Conservation (phyloP, 2,329 filamentous ascomycete genomes). For the Fusarium odoratissimum region DNA sequence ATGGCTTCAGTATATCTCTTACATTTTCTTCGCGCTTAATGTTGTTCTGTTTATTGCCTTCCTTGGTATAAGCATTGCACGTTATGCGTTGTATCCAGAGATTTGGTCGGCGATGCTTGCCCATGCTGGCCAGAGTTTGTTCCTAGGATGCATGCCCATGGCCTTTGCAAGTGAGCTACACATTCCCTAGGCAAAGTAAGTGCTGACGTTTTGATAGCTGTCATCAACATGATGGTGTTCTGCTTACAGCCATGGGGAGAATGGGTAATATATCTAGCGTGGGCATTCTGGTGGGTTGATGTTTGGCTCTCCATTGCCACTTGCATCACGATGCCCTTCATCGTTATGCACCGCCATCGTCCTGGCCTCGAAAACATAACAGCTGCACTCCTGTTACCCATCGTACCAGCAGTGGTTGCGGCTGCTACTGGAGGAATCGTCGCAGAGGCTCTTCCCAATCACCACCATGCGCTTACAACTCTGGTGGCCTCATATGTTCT, state of each 20-base stretch:
- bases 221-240: conserved; percentile 73
- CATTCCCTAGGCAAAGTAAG: not conserved
- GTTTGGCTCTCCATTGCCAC: conserved; percentile 62
- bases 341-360: conserved; percentile 62
- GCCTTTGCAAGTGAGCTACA: conserved; percentile 65
- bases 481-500: conserved; percentile 74
- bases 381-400: conserved; percentile 73
- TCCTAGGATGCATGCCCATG: conserved; percentile 77
- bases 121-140: conserved; percentile 75
- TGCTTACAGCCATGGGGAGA: conserved; percentile 72
- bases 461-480: conserved; percentile 68
- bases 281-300: conserved; percentile 70
- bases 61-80: conserved; percentile 63
- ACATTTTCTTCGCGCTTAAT: conserved; percentile 71
- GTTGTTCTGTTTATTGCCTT: conserved; percentile 67
- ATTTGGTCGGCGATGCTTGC: conserved; percentile 75
- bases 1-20: conserved; percentile 70
- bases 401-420: conserved; percentile 74
- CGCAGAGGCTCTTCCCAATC: conserved; percentile 67
- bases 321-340: conserved; percentile 67
- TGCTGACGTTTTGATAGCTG: conserved; percentile 51
- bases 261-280: conserved; percentile 66
- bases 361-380: conserved; percentile 69
- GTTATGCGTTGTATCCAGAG: conserved; percentile 73
- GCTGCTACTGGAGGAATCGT: conserved; percentile 73